Evolutionary conservation across 176 grass and related monocot genomes (phyloP), one percentile per base, ranked within the genome.

Genomic region (Tillandsia fasciculata): DNA sequence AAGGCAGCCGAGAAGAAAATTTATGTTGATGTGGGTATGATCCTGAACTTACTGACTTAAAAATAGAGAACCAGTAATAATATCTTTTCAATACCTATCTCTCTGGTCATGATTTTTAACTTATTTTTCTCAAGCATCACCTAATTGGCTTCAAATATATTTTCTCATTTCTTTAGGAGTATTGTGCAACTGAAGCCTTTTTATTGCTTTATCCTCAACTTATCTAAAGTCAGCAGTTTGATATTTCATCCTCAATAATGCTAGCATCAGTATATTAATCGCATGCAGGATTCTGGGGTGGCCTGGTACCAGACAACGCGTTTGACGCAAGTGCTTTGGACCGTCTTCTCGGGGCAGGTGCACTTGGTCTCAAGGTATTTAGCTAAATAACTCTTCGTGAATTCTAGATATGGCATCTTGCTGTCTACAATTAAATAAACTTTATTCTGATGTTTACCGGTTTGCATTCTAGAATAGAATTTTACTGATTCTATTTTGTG

Each of bases 261-360:
- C 50, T 70, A 53, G 26, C 13, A 70, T 70, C 70, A 15, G 28
- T 58, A 3, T 66, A 15, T 10, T 70, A 20, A 73, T 72, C n/a
- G 15, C 18, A 74, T 70, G 11, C 64, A 97, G 94, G 94, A 52
- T 97, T 97, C 64, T 97, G 94, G 94, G 94, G 94, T 74, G 94
- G 94, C 58, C 84, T 97, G n/a, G 89, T 92, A 50, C 94, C 94
- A 77, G 89, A 97, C 79, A 97, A 97, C 64, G 86, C 94, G 71
- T 83, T 92, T 64, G 66, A 92, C 78, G 42, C 84, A 76, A 86
- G 51, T 79, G 79, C 76, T 79, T 68, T 97, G 53, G 86, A 97
- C 24, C 65, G 79, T 51, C 83, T 97, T 42, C 80, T 97, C n/a
- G 72, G 69, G 17, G 83, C 94, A 52, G 94, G 94, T 64, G 94